Evolutionary conservation across 1,139 yeast genomes (phyloP), one percentile per base, ranked within the genome.

Genomic region (Blastobotrys aristatus): DNA sequence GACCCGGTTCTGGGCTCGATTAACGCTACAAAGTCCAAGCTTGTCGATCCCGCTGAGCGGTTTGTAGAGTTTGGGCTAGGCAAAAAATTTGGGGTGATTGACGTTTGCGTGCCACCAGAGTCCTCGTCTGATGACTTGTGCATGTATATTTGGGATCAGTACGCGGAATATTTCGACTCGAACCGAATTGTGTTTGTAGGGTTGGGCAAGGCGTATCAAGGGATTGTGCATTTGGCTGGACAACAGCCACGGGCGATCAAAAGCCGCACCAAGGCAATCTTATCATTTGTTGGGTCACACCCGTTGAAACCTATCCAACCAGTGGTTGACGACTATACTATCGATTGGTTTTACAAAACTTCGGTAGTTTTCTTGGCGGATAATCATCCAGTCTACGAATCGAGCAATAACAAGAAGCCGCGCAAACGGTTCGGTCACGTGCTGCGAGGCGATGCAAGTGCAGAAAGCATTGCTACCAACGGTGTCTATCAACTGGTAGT

Each of bases 381-480:
- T 47, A 75, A 75, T 51, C 95, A 90, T 62, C 72, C 84, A 3
- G 84, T 94, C 56, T 89, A 96, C 96, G 65, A 66, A 6, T 71
- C 69, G 39, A 73, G 74, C 46, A 76, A 73, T 44, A 73, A 73
- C 42, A 88, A 86, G 61, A 77, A 83, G 60, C 96, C 96, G 34
- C 77, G 97, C 61, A 79, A 88, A 61, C 89, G 88, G 66, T 88
- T 83, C 62, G 98, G 98, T 21, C 75, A 96, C 50, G 96, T 92
- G 2, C 68, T 89, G 47, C 80, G 82, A 58, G 77, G 92, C 13
- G 31, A 37, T n/a, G 40, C 17, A n/a, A 34, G 24, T 34, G 3
- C 8, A 7, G 24, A 34, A 13, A n/a, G n/a, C 3, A 34, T 34
- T 5, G 70, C 74, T 17, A 40, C 92, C 2, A 47, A 84, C 57